These are phyloP conservation scores for Fusarium equiseti DNA, from an alignment of 2,329 filamentous ascomycete species.

Conservation along the genomic window DNA sequence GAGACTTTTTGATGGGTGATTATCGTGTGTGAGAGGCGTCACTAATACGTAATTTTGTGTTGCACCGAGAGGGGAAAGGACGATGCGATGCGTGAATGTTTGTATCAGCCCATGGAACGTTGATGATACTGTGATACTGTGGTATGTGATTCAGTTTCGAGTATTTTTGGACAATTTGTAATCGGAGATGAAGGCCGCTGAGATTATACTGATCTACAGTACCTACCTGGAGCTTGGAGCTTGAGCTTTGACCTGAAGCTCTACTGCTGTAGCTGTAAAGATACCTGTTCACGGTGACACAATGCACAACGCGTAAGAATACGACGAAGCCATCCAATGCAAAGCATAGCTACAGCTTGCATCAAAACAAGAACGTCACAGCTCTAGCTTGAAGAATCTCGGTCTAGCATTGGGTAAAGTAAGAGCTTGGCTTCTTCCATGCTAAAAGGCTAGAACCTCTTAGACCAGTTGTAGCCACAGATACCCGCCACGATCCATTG, in stretches of 20 bases:
- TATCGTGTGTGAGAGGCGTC: slow-evolving; percentile 35
- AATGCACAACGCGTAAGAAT: slow-evolving; percentile 8
- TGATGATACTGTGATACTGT: not conserved
- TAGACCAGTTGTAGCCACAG: slow-evolving; percentile 8
- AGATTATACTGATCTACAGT: not conserved
- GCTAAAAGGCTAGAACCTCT: slow-evolving; percentile 13
- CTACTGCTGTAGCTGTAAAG: not conserved
- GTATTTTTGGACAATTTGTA: not conserved
- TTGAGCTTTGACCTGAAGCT: slow-evolving; percentile 2
- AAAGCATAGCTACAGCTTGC: slow-evolving; percentile 2
- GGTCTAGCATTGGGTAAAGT: not conserved
- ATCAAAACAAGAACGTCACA: slow-evolving; percentile 15
- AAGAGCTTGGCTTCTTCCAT: not conserved
- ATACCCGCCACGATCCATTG: slow-evolving; percentile 9
- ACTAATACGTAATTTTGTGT: slow-evolving; percentile 45
- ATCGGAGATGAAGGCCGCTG: not conserved
- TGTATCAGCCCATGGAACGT: slow-evolving; percentile 9
- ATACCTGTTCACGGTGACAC: not conserved
- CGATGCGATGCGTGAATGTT: not conserved
- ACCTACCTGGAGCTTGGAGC: not conserved
- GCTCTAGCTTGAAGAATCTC: not conserved
- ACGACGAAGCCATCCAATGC: slow-evolving; percentile 1
- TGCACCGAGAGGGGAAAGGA: slow-evolving; percentile 6
- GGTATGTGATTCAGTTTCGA: not conserved
- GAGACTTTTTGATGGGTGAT: slow-evolving; percentile 4